A percentile compares a stretch with the other conserved stretches of the same genome.
Evolutionary conservation across 805 yeast genomes (phyloP).

Genomic region (Sporopachydermia quercuum): DNA sequence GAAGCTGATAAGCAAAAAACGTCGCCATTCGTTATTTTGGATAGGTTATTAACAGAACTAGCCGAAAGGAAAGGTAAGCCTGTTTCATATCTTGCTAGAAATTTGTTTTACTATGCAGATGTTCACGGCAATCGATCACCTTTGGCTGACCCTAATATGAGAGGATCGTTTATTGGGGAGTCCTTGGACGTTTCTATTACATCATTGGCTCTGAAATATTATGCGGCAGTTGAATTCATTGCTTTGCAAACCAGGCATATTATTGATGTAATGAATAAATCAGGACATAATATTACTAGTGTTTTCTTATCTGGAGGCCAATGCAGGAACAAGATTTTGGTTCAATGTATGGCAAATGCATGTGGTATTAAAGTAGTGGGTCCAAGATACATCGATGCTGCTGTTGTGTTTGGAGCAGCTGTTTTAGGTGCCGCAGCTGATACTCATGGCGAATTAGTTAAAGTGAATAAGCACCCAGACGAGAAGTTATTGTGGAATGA

Average conservation of each 20-base stretch:
- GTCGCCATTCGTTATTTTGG: constrained; percentile 72
- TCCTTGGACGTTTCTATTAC: constrained; percentile 81
- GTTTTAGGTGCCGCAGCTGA: constrained; percentile 91
- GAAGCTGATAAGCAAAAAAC: constrained; percentile 47
- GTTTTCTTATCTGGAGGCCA: constrained; percentile 95
- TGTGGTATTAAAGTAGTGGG: constrained; percentile 84
- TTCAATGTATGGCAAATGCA: constrained; percentile 84
- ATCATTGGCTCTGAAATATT: constrained; percentile 70
- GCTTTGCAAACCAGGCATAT: constrained; percentile 97
- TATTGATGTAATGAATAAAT: constrained; percentile 63
- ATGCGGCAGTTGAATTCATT: constrained; percentile 93
- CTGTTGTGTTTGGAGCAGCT: constrained; percentile 94
- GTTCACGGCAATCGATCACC: constrained; percentile 95
- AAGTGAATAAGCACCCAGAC: constrained; percentile 14
- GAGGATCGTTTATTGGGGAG: constrained; percentile 83
- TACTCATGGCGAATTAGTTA: constrained; percentile 35
- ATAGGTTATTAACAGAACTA: constrained; percentile 56
- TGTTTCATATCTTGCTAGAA: constrained; percentile 67
- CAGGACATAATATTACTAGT: constrained; percentile 65
- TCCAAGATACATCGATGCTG: constrained; percentile 91
- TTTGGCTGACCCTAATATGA: constrained; percentile 90
- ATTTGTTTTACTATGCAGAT: constrained; percentile 89
- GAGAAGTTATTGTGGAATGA: constrained; percentile 53
- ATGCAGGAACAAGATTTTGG: constrained; percentile 79
- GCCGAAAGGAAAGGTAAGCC: constrained; percentile 45